Evolutionary conservation across 2,329 filamentous ascomycete species (phyloP), one percentile per base, ranked within the genome.

Genomic region (Diaporthe citri): DNA sequence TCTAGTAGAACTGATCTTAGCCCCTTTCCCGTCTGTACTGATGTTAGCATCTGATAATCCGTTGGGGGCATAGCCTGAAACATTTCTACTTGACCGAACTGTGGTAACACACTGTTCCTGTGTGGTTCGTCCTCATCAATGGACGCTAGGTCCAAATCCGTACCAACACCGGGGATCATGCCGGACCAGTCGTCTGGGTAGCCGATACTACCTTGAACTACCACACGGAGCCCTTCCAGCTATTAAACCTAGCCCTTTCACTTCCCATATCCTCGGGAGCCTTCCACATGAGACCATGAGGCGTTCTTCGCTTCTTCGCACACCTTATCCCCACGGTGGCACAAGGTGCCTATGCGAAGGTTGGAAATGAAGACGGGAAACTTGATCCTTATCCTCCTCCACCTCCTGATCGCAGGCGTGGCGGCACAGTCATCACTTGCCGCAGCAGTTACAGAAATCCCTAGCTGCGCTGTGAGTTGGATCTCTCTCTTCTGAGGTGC

Each of bases 291-390:
- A 67, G 62, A 31, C 62, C 46, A 67, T 52, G 64, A 52, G 64
- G 48, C 64, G 46, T 52, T 25, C 64, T 52, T 52, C 31, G 46
- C 31, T 15, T 67, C 64, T 67, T 39, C n/a, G 9, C 13, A 36
- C 5, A 67, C 43, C 64, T 67, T 9, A 20, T 13, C 13, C 34
- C 31, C 31, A 39, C 64, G n/a, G 13, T 55, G 64, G 64, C 43
- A 52, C 43, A 17, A 51, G 28, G 62, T 51, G 62, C 22, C 46
- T 13, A 15, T 9, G 22, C 46, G 12, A 39, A 31, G 28, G 46
- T 36, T 25, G 46, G 62, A 67, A 67, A 67, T 67, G 64, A 52
- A 67, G 64, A 52, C 46, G n/a, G 31, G 31, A 25, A 67, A 10
- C 46, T 41, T 52, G 22, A 52, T 67, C 15, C 31, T 67, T 46